A percentile compares a stretch with the other conserved stretches of the same genome.
These are phyloP conservation scores for Neonectria punicea DNA, from an alignment of 2,329 filamentous ascomycete species.

Conservation along the genomic window DNA sequence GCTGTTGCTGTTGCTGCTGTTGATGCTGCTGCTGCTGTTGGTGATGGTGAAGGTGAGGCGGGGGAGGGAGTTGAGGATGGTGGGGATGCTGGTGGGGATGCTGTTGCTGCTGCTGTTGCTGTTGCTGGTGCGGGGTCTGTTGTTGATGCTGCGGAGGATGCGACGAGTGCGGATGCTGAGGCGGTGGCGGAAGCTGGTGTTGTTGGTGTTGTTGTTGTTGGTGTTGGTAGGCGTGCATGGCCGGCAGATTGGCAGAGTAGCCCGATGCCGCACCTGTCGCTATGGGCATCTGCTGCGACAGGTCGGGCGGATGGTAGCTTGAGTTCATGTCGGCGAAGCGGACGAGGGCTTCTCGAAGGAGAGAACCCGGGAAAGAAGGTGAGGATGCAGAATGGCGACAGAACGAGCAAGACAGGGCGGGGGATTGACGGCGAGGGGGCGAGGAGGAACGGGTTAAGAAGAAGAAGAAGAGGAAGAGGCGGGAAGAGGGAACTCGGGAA, in stretches of 20 bases:
- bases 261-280: slow-evolving; percentile 30
- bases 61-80: slow-evolving; percentile 21
- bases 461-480: neutral
- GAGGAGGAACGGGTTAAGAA: neutral
- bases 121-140: slow-evolving; percentile 25
- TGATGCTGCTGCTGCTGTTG: slow-evolving; percentile 35
- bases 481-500: slow-evolving; percentile 1
- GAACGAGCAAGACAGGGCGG: neutral
- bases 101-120: slow-evolving; percentile 16
- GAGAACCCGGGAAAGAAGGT: neutral
- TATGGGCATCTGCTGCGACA: slow-evolving; percentile 47
- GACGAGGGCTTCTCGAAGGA: neutral
- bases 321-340: slow-evolving; percentile 43
- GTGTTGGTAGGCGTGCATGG: slow-evolving; percentile 39
- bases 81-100: slow-evolving; percentile 27
- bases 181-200: slow-evolving; percentile 36
- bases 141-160: slow-evolving; percentile 29
- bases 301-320: slow-evolving; percentile 45
- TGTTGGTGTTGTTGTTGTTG: slow-evolving; percentile 29
- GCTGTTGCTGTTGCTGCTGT: slow-evolving; percentile 25
- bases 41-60: slow-evolving; percentile 26
- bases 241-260: slow-evolving; percentile 38
- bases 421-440: neutral
- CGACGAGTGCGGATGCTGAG: slow-evolving; percentile 32
- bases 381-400: neutral